Percentiles rank a stretch among this genome's conserved stretches.
Evolutionary conservation across 2,329 filamentous ascomycete genomes (phyloP).

Genomic region (Ophiostoma ips): DNA sequence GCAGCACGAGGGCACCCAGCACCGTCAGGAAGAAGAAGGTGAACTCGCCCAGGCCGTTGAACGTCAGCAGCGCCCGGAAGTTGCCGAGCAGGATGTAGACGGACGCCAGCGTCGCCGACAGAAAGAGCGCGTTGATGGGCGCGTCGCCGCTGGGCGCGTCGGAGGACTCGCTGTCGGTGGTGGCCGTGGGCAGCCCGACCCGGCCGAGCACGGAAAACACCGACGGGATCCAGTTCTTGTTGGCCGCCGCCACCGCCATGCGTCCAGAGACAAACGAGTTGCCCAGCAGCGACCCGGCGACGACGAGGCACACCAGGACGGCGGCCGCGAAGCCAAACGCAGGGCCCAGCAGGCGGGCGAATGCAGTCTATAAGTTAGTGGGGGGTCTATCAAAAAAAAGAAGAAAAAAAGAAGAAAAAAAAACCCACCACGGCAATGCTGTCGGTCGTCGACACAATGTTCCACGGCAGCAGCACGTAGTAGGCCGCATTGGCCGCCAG

Average conservation of each 20-base stretch:
- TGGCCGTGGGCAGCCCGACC: constrained; percentile 20
- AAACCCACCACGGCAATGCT: constrained; percentile 38
- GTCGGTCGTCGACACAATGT: constrained; percentile 41
- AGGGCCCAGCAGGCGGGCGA: constrained; percentile 38
- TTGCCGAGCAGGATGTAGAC: constrained; percentile 46
- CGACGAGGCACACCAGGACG: constrained; percentile 43
- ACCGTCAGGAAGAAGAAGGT: constrained; percentile 52
- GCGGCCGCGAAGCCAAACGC: constrained; percentile 40
- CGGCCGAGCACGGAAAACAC: constrained; percentile 31
- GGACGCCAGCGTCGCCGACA: constrained; percentile 34
- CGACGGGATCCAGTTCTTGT: constrained; percentile 35
- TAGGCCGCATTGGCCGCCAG: constrained; percentile 47
- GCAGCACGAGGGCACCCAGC: constrained; percentile 41
- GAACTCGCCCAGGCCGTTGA: constrained; percentile 45
- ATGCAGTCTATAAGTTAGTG: constrained; percentile 28
- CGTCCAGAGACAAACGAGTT: constrained; percentile 50
- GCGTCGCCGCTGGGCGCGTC: constrained; percentile 24
- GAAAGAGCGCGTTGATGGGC: constrained; percentile 38
- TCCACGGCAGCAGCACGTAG: constrained; percentile 48
- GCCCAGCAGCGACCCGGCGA: constrained; percentile 46
- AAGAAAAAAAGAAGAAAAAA: not conserved
- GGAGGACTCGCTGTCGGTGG: not conserved
- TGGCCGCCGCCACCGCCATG: constrained; percentile 45
- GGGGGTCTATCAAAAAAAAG: not conserved
- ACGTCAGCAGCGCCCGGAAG: constrained; percentile 47